A percentile compares a stretch with the other conserved stretches of the same genome.
phyloP scores from a whole-genome alignment of 305 asterid species.

The Fraxinus sp. region DNA sequence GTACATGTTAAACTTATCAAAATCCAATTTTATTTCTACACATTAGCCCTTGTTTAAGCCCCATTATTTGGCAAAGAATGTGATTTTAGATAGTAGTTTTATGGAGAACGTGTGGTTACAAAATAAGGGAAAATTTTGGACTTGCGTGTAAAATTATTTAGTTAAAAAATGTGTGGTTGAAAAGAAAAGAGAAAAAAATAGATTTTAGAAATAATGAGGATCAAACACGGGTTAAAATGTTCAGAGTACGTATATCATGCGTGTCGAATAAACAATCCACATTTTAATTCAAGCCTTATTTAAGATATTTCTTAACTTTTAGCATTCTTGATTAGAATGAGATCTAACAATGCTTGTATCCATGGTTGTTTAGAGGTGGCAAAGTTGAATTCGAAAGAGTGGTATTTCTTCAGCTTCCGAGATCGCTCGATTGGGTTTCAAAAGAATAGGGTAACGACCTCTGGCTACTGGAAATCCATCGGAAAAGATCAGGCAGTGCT shows the following conservation, averaged over 20 bases:
- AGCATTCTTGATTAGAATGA: neutral
- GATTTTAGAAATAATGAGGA: no score
- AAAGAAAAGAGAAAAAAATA: no score
- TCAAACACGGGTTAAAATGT: no score
- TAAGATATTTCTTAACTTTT: neutral
- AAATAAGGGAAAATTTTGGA: no score
- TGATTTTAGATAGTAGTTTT: no score
- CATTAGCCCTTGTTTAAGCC: no score
- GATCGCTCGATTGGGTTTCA: slow-evolving; percentile 34
- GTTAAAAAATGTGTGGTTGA: no score
- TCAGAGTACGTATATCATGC: no score
- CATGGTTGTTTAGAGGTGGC: slow-evolving; percentile 55
- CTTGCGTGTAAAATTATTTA: no score
- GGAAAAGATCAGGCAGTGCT: slow-evolving; percentile 67
- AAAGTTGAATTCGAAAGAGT: slow-evolving; percentile 73
- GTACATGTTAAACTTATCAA: neutral
- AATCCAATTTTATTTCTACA: neutral
- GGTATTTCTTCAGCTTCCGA: slow-evolving; percentile 93
- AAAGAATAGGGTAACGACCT: slow-evolving; percentile 59
- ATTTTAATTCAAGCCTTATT: neutral
- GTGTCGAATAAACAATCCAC: no score
- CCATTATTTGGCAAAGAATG: no score
- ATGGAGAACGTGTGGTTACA: no score
- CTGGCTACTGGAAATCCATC: slow-evolving; percentile 88
- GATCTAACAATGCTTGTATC: neutral